Conservation (phyloP, 164 flowering plant genomes). For the Vitis labrusca region DNA sequence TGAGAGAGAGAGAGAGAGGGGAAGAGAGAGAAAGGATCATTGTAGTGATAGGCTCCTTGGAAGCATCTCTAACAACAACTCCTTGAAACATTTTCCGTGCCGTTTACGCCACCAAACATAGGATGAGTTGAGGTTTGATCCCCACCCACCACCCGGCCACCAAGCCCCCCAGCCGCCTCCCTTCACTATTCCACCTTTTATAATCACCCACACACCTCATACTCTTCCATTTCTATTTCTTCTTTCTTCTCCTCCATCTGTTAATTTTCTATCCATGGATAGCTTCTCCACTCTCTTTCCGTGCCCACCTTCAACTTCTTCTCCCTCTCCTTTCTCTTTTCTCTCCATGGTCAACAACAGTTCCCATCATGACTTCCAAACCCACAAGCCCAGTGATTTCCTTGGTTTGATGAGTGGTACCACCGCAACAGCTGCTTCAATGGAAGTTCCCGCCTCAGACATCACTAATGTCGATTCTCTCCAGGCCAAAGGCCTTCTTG, state of each 20-base stretch:
- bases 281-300: conserved; percentile 6
- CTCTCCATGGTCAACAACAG: not conserved
- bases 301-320: conserved; percentile 12
- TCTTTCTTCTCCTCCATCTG: not conserved
- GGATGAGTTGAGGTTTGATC: not conserved
- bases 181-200: not conserved
- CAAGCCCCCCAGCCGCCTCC: conserved; percentile 17
- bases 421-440: not conserved
- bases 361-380: not conserved
- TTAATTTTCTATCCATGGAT: conserved; percentile 6
- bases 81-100: conserved; percentile 15
- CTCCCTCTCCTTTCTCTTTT: not conserved
- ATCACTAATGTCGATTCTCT: not conserved
- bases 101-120: conserved; percentile 23
- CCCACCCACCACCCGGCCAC: not conserved
- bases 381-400: conserved; percentile 5
- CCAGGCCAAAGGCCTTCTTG: not conserved
- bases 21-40: too few species aligned
- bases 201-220: not conserved
- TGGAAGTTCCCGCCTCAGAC: not conserved
- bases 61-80: too few species aligned
- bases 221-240: not conserved
- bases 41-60: too few species aligned
- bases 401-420: conserved; percentile 8
- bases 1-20: too few species aligned